phyloP scores from a whole-genome alignment of 2,329 filamentous ascomycete genomes.

The Fusarium acutatum region DNA sequence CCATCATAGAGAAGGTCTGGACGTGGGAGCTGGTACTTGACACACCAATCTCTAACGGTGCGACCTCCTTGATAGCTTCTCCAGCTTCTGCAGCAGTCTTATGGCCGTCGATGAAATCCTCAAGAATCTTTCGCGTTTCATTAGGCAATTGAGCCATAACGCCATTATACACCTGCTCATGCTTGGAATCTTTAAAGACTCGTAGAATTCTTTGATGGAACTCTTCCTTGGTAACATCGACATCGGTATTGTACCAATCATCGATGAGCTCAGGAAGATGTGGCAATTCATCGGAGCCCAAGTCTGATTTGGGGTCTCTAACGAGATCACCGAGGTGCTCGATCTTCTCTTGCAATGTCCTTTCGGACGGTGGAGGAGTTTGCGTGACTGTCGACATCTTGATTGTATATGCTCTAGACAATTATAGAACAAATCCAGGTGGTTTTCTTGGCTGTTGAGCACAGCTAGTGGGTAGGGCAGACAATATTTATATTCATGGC shows the following conservation, averaged over 20 bases:
- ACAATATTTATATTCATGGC: not conserved
- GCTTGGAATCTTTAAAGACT: not conserved
- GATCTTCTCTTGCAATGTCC: not conserved
- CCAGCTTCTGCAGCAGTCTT: not conserved
- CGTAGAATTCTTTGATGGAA: not conserved
- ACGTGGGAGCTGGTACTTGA: not conserved
- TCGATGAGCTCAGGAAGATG: not conserved
- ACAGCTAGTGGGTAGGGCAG: rapidly evolving
- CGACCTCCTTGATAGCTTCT: not conserved
- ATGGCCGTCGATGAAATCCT: not conserved
- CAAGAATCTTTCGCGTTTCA: not conserved
- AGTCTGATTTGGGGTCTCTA: not conserved
- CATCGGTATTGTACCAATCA: not conserved
- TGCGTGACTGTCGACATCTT: not conserved
- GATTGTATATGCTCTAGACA: too few species aligned
- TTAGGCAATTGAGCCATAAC: not conserved
- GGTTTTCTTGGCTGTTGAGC: not conserved
- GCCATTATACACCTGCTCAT: not conserved
- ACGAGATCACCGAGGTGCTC: not conserved
- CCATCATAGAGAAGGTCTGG: not conserved
- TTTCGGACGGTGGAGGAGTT: not conserved
- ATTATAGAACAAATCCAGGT: rapidly evolving
- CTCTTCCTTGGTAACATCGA: not conserved
- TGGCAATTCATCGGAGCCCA: not conserved
- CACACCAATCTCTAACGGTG: not conserved